Evolutionary conservation across 2,329 filamentous ascomycete species (phyloP).

Genomic region (Fusarium xyrophilum): DNA sequence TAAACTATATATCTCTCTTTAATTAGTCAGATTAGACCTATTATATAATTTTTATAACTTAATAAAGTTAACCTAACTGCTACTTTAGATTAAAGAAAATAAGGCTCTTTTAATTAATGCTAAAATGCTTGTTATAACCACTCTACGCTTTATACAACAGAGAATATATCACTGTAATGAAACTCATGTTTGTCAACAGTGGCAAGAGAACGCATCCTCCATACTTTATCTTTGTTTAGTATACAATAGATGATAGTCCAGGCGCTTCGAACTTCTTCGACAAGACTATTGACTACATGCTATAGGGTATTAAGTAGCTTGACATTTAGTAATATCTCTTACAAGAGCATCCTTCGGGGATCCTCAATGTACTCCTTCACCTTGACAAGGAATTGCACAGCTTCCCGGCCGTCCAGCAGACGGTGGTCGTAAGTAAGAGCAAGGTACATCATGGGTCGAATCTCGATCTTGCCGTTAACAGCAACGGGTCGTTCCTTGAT

Average conservation of each 20-base stretch:
- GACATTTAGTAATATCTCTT: slow-evolving; percentile 28
- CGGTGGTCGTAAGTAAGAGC: slow-evolving; percentile 98
- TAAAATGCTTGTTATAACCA: no score
- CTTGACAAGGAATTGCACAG: slow-evolving; percentile 95
- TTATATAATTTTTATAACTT: no score
- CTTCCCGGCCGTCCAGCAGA: slow-evolving; percentile 91
- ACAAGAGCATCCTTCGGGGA: slow-evolving; percentile 86
- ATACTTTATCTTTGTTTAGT: slow-evolving; percentile 3
- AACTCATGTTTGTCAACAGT: background rate
- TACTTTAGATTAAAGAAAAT: no score
- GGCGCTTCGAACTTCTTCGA: background rate
- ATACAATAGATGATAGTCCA: slow-evolving; percentile 25
- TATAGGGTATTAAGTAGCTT: slow-evolving; percentile 29
- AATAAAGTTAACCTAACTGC: no score
- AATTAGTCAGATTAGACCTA: no score
- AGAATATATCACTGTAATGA: background rate
- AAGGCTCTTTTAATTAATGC: no score
- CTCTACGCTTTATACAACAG: no score
- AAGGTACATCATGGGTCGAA: slow-evolving; percentile 99
- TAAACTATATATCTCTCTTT: no score
- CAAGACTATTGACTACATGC: slow-evolving; percentile 7
- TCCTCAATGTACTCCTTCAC: slow-evolving; percentile 98
- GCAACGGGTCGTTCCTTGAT: slow-evolving; percentile 94
- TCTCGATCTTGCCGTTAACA: slow-evolving; percentile 92
- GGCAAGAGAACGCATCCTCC: background rate